Conservation (phyloP, 2,329 filamentous ascomycete genomes). For the Endoconidiophora polonica region DNA sequence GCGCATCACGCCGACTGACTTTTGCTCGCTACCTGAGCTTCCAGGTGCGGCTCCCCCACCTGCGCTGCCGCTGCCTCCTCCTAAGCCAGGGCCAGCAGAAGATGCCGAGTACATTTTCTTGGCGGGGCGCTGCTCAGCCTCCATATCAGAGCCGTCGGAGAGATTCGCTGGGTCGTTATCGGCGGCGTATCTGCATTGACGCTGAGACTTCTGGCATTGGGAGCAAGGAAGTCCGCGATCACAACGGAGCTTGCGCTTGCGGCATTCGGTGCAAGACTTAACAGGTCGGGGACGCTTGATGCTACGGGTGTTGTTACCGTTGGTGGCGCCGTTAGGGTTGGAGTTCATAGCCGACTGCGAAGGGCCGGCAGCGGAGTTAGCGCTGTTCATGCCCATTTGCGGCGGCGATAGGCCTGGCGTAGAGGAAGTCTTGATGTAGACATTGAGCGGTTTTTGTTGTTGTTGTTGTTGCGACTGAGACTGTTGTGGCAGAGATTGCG, state of each 20-base stretch:
- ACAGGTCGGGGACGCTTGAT: conserved; percentile 38
- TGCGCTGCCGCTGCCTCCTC: not conserved
- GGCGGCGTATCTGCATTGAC: conserved; percentile 33
- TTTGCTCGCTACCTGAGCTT: not conserved
- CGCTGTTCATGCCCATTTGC: not conserved
- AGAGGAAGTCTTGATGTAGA: conserved; percentile 9
- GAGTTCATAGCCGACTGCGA: conserved; percentile 1
- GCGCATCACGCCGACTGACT: conserved; percentile 12
- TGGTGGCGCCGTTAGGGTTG: not conserved
- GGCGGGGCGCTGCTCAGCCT: conserved; percentile 17
- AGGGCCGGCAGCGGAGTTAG: not conserved
- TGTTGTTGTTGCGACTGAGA: not conserved
- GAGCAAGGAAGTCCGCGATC: conserved; percentile 39
- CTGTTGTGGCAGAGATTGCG: not conserved
- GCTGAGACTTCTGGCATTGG: conserved; percentile 40
- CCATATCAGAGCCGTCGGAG: conserved; percentile 33
- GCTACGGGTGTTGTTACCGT: conserved; percentile 19
- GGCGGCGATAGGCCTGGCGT: conserved; percentile 7
- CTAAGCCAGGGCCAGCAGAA: not conserved
- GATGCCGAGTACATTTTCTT: conserved; percentile 16
- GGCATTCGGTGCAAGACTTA: conserved; percentile 39
- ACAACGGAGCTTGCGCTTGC: conserved; percentile 40
- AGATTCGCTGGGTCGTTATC: conserved; percentile 31
- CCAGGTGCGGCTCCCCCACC: not conserved
- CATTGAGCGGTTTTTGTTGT: not conserved